Conservation (phyloP, 1,284 basidiomycete genomes). For the Lentinula novae-zelandiae region DNA sequence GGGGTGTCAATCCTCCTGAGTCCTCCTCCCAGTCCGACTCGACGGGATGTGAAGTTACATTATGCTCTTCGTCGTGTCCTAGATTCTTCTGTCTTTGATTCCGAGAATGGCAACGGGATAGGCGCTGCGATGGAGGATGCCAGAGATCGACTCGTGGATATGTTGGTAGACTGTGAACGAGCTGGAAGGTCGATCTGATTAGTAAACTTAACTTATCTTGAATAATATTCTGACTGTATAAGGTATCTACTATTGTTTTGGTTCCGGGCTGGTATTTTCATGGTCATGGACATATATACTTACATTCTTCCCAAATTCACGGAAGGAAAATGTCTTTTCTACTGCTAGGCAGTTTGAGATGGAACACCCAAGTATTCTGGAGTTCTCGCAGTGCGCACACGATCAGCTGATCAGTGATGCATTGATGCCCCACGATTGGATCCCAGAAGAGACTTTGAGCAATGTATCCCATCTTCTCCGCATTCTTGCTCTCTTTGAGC, state of each 20-base stretch:
- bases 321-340: no score
- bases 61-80: constrained; percentile 46
- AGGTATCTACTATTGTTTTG: no score
- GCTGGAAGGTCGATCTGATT: constrained; percentile 9
- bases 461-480: background rate
- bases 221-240: no score
- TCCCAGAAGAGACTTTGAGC: background rate
- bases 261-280: no score
- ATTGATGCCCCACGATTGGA: background rate
- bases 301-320: no score
- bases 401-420: background rate
- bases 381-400: background rate
- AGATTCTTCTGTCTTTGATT: constrained; percentile 60
- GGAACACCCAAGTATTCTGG: no score
- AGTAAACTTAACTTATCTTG: background rate
- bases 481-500: background rate
- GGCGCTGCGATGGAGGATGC: constrained; percentile 54
- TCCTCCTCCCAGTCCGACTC: constrained; percentile 54
- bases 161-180: constrained; percentile 52
- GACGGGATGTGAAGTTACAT: constrained; percentile 35
- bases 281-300: no score
- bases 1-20: constrained; percentile 43
- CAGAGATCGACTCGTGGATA: constrained; percentile 63
- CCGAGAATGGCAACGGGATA: constrained; percentile 23
- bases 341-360: no score